A percentile compares a stretch with the other conserved stretches of the same genome.
Conservation (phyloP, 805 yeast genomes). For the Cyberlindnera samutprakarnensis region DNA sequence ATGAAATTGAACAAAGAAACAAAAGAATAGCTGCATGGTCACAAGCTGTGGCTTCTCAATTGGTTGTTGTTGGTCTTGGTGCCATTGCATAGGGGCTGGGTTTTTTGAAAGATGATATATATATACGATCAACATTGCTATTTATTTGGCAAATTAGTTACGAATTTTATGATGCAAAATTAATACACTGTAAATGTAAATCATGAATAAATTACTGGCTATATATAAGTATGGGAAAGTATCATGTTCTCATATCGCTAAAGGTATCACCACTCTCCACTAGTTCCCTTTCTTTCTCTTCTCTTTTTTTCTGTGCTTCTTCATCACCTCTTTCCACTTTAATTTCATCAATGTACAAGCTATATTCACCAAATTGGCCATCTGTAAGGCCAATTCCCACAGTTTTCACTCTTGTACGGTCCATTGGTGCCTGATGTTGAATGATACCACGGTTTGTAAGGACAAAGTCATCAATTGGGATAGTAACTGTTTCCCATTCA, state of each 20-base stretch:
- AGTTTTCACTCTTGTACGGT: conserved; percentile 58
- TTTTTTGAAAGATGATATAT: background rate
- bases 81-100: conserved; percentile 34
- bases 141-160: too few species aligned
- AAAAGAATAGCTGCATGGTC: conserved; percentile 50
- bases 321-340: conserved; percentile 53
- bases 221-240: too few species aligned
- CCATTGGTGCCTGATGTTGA: conserved; percentile 50
- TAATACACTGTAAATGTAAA: too few species aligned
- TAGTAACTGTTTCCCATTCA: conserved; percentile 76
- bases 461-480: conserved; percentile 73
- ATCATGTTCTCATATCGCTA: conserved; percentile 7
- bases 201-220: background rate
- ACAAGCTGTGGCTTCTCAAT: conserved; percentile 50
- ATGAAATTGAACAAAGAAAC: conserved; percentile 36
- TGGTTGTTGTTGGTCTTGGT: conserved; percentile 50
- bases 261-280: conserved; percentile 9
- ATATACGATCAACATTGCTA: too few species aligned
- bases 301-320: conserved; percentile 15
- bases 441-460: conserved; percentile 76
- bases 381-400: conserved; percentile 76
- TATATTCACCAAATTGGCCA: conserved; percentile 68
- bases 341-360: conserved; percentile 62
- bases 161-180: too few species aligned
- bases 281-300: conserved; percentile 4